Evolutionary conservation across 768 basidiomycete genomes (phyloP).

Genomic region (Psilocybe subaeruginosa): DNA sequence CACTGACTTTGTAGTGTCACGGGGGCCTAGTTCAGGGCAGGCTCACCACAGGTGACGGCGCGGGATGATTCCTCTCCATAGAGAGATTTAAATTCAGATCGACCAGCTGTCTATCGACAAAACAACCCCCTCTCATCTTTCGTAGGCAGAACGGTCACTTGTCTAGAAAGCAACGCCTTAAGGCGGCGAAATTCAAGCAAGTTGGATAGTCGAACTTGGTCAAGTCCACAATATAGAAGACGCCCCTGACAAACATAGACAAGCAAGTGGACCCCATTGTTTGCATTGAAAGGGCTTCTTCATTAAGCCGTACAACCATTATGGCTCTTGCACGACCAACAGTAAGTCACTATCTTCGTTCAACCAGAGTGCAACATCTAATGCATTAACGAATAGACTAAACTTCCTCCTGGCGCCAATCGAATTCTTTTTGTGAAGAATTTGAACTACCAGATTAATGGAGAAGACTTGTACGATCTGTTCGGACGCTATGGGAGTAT

Average conservation of each 20-base stretch:
- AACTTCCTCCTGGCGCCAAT: conserved; percentile 91
- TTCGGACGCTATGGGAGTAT: conserved; percentile 98
- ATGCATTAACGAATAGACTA: conserved; percentile 49
- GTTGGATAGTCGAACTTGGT: no score
- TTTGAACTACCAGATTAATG: conserved; percentile 89
- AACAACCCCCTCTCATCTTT: no score
- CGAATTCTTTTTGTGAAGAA: conserved; percentile 94
- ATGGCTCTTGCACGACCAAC: conserved; percentile 77
- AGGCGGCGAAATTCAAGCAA: no score
- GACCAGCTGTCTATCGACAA: no score
- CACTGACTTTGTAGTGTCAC: no score
- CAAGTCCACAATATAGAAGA: no score
- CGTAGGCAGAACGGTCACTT: no score
- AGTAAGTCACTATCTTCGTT: conserved; percentile 39
- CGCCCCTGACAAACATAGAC: neutral
- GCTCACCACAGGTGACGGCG: no score
- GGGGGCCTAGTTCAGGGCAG: no score
- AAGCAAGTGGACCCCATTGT: neutral
- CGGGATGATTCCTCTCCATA: no score
- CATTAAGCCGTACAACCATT: neutral
- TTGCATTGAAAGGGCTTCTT: neutral
- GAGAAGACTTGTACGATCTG: conserved; percentile 94
- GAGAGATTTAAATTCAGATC: no score
- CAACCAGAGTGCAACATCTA: neutral
- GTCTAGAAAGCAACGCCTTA: no score